Percentiles rank a stretch among this genome's conserved stretches.
Evolutionary conservation across 768 basidiomycete genomes (phyloP).

Genomic region (Rhizopogon rudus): DNA sequence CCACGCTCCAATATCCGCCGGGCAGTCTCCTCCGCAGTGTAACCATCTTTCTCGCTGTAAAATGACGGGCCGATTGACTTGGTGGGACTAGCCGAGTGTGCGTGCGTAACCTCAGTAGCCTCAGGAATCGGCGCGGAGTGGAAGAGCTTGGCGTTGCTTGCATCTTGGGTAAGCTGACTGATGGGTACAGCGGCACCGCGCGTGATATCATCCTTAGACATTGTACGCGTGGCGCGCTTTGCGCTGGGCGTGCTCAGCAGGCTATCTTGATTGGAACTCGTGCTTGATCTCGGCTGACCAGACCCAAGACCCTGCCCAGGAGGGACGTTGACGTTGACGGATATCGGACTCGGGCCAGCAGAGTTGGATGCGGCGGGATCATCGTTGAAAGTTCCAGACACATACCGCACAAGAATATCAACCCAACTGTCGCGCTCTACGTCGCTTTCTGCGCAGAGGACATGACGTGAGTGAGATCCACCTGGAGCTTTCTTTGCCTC

Average conservation of each 20-base stretch:
- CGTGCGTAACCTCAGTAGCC: constrained; percentile 17
- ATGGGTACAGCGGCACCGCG: constrained; percentile 51
- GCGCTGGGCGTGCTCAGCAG: constrained; percentile 14
- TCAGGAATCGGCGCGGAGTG: constrained; percentile 33
- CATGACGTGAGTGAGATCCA: constrained; percentile 74
- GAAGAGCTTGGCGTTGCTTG: constrained; percentile 55
- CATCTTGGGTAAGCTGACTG: constrained; percentile 51
- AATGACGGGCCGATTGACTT: constrained; percentile 46
- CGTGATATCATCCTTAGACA: constrained; percentile 57
- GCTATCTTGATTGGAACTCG: constrained; percentile 36
- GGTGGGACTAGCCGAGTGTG: constrained; percentile 46
- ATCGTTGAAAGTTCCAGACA: constrained; percentile 75
- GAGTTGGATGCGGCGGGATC: constrained; percentile 46
- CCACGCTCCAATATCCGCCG: constrained; percentile 40
- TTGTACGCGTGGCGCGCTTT: constrained; percentile 35
- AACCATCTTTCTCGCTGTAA: constrained; percentile 27
- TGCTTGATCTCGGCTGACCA: constrained; percentile 54
- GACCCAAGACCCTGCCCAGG: constrained; percentile 23
- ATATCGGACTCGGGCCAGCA: constrained; percentile 27
- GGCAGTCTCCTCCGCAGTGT: constrained; percentile 22
- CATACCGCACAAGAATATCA: constrained; percentile 85
- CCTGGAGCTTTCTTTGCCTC: constrained; percentile 75
- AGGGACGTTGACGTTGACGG: constrained; percentile 20
- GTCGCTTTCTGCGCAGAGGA: constrained; percentile 96
- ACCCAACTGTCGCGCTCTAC: constrained; percentile 93